Evolutionary conservation across 305 asterid genomes (phyloP), one percentile per base, ranked within the genome.

Genomic region (Solanum hybrid): DNA sequence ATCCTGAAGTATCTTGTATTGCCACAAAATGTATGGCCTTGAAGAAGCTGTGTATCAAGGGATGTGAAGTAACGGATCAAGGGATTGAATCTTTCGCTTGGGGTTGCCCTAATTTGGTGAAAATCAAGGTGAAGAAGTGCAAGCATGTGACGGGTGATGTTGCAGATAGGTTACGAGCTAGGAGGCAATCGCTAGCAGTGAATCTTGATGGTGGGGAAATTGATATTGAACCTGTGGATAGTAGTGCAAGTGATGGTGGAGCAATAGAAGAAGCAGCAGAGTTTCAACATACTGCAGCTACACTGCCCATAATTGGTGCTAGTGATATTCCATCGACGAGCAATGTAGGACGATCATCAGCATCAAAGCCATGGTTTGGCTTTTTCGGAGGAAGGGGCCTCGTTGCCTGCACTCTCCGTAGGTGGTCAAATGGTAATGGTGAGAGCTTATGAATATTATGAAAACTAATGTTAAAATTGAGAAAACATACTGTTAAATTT

Each of bases 351-450:
- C 91, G 95, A 60, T 80, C 93, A 31, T 89, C 93, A 7, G 88
- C 89, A 10, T 78, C 88, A 87, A 95, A 93, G 93, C 93, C 94
- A 22, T 92, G 96, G 93, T 91, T 95, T 90, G 93, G 96, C 78
- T 87, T 96, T 71, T 91, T 96, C 22, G 93, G 95, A 11, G 98
- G 97, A 66, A 93, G 95, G 93, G 89, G 92, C 32, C 94, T 96
- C 8, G 96, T 96, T 80, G 95, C 97, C 10, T 95, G 97, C 92
- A 95, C 98, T 38, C 92, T 96, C 37, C 93, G 96, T 46, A 94
- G 96, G 93, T 92, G 94, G 92, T 93, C 98, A 32, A 95, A 88
- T 89, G 94, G 95, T 86, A 93, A 92, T 88, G 90, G 92, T 89
- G 91, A 89, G 88, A 90, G 92, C 88, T 91, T 46, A 79, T 92